Base-by-base conservation (phyloP, 257 asterid species). In the Mentha longifolia region DNA sequence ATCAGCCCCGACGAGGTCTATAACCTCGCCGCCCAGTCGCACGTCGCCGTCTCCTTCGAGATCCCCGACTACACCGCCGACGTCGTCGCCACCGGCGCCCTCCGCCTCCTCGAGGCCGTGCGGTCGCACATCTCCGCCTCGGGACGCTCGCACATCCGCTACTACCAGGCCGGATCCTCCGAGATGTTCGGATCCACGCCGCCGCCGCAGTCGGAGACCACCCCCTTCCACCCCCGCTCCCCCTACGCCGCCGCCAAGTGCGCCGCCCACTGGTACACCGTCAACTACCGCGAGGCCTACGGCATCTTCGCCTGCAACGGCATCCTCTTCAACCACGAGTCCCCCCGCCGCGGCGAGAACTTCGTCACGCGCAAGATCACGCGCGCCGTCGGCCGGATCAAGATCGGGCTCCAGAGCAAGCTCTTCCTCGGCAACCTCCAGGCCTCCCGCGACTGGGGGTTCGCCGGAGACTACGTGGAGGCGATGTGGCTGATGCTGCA, bases 261-360 rank as follows among this genome's bases (percentile, higher is more conserved):
- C 89, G 98, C 98, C 47, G 99, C 97, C 45, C 99, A 95, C 72
- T 95, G 98, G 99, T 95, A 95, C 84, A 92, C 99, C 9, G 99
- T 95, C 22, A 95, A 95, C 70, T 95, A 95, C 82, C 89, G 98
- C 2, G 99, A 95, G 55, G 98, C 98, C 0, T 95, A 92, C 60
- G 94, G 91, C 54, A 73, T 92, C 15, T 95, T 71, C 80, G 98
- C 98, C 43, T 95, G 99, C 85, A 95, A 92, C 16, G 99, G 98
- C 56, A 95, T 95, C 37, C 33, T 95, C 15, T 95, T 95, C 83
- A 95, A 95, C 70, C 99, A 90, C 78, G 98, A 95, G 65, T 88
- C 96, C 0, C 98, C 98, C 0, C 78, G 95, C 2, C 81, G 99
- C 3, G 99, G 99, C 1, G 97, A 95, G 92, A 95, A 92, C 78